Evolutionary conservation across 192 early-diverging fungal genomes (phyloP), one percentile per base, ranked within the genome.

Genomic region (Obelidium mucronatum): DNA sequence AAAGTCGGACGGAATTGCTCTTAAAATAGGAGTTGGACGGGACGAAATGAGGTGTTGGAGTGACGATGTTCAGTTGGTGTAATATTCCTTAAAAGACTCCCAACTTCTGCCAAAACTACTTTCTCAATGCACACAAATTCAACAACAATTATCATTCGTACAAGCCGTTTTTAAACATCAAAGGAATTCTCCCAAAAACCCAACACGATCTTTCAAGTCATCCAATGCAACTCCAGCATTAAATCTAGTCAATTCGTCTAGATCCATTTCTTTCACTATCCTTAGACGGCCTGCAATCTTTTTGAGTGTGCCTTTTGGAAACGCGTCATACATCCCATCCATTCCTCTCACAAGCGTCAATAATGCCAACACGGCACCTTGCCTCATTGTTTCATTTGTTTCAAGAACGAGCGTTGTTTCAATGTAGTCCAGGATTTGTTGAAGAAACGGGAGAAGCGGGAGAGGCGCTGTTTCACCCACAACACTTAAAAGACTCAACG

Each of bases 281-380:
- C 87, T 76, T 40, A 96, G 80, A 6, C 87, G 80, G 31, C 79
- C 76, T 67, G 90, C 88, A 0, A 90, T 87, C 1, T 79, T 61
- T 62, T 86, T 80, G 48, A 95, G 74, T 17, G 85, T 81, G n/a
- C 87, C 86, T 6, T 78, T 65, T 2, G 92, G 92, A 19, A 90
- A 85, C 3, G 85, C 73, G 36, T 82, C 82, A 26, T 92, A 56
- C 35, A 90, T 81, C 22, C 64, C 76, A 0, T 82, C 85, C 28
- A 95, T 82, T 8, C 93, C 95, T 34, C 93, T 83, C 52, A 96
- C 83, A 51, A 97, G 61, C 6, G 87, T 84, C 39, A 92, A 76
- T 52, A 93, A 79, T 22, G 93, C 79, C 62, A 93, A 85, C 1
- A 91, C 89, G 0, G 92, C 93, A 15, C 91, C 92, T 62, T 94